Percentiles rank a stretch among this genome's conserved stretches.
phyloP scores from a whole-genome alignment of 345 rosid genomes.

The Nasturtium officinale region DNA sequence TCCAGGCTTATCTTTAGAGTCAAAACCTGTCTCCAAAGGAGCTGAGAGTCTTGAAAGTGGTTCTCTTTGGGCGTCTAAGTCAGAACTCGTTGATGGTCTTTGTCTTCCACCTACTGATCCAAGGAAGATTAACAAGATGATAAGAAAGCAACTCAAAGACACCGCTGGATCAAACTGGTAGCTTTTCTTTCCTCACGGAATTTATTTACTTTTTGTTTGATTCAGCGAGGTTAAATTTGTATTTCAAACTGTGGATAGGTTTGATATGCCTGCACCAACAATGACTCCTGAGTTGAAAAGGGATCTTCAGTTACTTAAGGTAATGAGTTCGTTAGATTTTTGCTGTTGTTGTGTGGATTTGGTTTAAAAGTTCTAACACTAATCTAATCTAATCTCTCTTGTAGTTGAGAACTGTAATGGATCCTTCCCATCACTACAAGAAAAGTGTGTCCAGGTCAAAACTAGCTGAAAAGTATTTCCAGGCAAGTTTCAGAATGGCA shows the following conservation, averaged over 20 bases:
- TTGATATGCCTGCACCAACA: conserved; percentile 91
- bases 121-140: conserved; percentile 63
- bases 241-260: conserved; percentile 51
- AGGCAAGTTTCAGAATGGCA: conserved; percentile 50
- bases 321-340: conserved; percentile 14
- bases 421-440: conserved; percentile 89
- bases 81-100: conserved; percentile 79
- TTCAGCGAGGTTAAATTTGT: not conserved
- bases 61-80: conserved; percentile 61
- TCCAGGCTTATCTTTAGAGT: conserved; percentile 41
- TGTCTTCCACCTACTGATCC: conserved; percentile 80
- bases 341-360: not conserved
- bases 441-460: conserved; percentile 63
- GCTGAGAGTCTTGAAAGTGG: conserved; percentile 40
- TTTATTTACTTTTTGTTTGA: conserved; percentile 4
- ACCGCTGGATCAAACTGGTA: conserved; percentile 75
- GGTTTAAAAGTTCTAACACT: conserved; percentile 3
- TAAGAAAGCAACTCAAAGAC: conserved; percentile 69
- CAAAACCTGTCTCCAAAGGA: conserved; percentile 23
- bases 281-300: conserved; percentile 83
- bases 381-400: conserved; percentile 20
- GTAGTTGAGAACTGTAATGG: conserved; percentile 75
- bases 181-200: not conserved
- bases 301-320: conserved; percentile 94
- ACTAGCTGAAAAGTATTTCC: conserved; percentile 76